phyloP scores from a whole-genome alignment of 176 grass and related monocot species.

The Otatea glauca region DNA sequence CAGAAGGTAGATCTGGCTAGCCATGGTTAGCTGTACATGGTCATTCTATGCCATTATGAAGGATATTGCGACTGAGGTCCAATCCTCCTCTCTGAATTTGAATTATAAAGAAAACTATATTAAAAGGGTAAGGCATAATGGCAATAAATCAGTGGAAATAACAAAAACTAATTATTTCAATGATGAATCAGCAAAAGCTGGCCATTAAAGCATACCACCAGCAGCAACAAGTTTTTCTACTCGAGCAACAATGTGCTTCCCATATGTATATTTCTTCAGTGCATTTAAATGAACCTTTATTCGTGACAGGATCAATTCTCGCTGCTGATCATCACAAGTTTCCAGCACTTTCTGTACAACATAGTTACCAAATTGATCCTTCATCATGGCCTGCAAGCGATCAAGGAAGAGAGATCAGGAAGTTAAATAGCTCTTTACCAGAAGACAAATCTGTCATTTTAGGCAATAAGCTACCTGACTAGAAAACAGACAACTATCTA shows the following conservation, averaged over 20 bases:
- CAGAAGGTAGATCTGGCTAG: slow-evolving; percentile 56
- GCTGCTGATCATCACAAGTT: slow-evolving; percentile 77
- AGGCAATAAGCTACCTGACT: background rate
- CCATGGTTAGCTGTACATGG: slow-evolving; percentile 95
- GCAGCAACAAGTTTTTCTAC: slow-evolving; percentile 84
- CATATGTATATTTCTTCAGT: slow-evolving; percentile 90
- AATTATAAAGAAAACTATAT: slow-evolving; percentile 15
- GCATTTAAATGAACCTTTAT: slow-evolving; percentile 84
- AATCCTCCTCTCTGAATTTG: slow-evolving; percentile 79
- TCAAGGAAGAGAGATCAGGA: background rate
- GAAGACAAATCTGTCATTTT: background rate
- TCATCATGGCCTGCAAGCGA: slow-evolving; percentile 75
- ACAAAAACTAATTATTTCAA: background rate
- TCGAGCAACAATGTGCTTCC: slow-evolving; percentile 83
- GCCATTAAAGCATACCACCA: slow-evolving; percentile 55
- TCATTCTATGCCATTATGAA: slow-evolving; percentile 69
- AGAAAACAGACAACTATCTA: background rate
- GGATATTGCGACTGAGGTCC: slow-evolving; percentile 67
- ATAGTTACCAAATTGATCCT: slow-evolving; percentile 86
- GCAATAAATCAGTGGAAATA: background rate
- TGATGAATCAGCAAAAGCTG: slow-evolving; percentile 9
- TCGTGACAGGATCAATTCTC: slow-evolving; percentile 73
- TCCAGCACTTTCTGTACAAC: slow-evolving; percentile 92
- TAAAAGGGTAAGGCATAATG: background rate
- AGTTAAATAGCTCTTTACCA: background rate